Evolutionary conservation across 441 rosid genomes (phyloP).

Genomic region (Populus hybrid): DNA sequence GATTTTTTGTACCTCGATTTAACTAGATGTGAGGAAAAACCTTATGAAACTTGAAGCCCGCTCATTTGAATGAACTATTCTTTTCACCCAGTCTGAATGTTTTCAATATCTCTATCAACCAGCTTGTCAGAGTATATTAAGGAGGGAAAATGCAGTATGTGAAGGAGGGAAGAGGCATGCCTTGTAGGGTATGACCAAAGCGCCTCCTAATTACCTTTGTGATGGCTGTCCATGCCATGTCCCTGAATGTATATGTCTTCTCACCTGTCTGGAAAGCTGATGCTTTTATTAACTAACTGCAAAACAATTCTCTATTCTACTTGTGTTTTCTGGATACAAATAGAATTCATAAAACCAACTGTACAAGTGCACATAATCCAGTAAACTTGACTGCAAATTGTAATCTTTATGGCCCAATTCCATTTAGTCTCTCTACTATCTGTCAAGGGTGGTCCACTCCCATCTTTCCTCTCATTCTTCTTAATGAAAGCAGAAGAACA

Average conservation of each 20-base stretch:
- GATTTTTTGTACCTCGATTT: not conserved
- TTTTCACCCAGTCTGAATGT: not conserved
- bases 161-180: not conserved
- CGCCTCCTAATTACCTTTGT: not conserved
- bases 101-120: not conserved
- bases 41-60: not conserved
- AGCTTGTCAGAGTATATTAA: not conserved
- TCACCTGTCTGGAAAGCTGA: not conserved
- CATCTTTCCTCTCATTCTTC: no score
- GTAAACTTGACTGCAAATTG: not conserved
- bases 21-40: not conserved
- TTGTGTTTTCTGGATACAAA: not conserved
- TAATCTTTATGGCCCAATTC: not conserved
- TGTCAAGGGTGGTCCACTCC: no score
- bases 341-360: no score
- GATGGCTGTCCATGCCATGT: not conserved
- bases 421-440: no score
- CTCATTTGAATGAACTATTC: not conserved
- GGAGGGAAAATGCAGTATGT: not conserved
- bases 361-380: not conserved
- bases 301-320: not conserved
- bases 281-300: not conserved
- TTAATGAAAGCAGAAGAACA: no score
- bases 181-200: not conserved
- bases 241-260: not conserved